Evolutionary conservation across 2,329 filamentous ascomycete species (phyloP), one percentile per base, ranked within the genome.

Genomic region (Neobulgaria alba): DNA sequence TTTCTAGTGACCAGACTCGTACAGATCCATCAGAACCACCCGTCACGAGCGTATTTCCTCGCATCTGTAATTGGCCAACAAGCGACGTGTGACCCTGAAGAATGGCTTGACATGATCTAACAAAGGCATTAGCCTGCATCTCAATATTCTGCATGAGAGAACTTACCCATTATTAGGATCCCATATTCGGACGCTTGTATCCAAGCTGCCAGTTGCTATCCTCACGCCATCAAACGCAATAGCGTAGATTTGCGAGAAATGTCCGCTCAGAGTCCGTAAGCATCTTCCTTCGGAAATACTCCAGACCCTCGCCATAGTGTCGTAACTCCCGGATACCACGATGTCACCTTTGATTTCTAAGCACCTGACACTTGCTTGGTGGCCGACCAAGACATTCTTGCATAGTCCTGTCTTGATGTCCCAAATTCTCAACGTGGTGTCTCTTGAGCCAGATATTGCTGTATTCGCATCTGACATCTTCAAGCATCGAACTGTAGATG

Each of bases 211-310:
- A 8, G 92, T 98, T 26, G 93, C 90, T 43, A 98, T 89, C 49
- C 89, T 77, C 52, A 82, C 81, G 29, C 92, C 92, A 60, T 98
- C 92, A 63, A 96, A 98, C 1, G 92, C 92, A 59, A 98, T 94
- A 15, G 92, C 92, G 61, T 98, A 98, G 43, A 98, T 98, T 60
- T 98, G 92, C 60, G 90, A 96, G 65, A 95, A 98, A 63, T 98
- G 92, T 0, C 92, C 92, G 33, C 83, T 81, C 29, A 98, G 71
- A 0, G 88, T 95, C 52, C 90, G 82, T 40, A 96, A 68, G 61
- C 92, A 98, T 48, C 87, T 80, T 20, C 92, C 92, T 64, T 95
- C 86, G 2, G 87, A 94, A 38, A 98, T 96, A 62, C 86, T 95
- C 92, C 92, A 98, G 42, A 98, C 90, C 54, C 88, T 83, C 16